Evolutionary conservation across 805 yeast genomes (phyloP), one percentile per base, ranked within the genome.

Genomic region (Candida parachauliodes): DNA sequence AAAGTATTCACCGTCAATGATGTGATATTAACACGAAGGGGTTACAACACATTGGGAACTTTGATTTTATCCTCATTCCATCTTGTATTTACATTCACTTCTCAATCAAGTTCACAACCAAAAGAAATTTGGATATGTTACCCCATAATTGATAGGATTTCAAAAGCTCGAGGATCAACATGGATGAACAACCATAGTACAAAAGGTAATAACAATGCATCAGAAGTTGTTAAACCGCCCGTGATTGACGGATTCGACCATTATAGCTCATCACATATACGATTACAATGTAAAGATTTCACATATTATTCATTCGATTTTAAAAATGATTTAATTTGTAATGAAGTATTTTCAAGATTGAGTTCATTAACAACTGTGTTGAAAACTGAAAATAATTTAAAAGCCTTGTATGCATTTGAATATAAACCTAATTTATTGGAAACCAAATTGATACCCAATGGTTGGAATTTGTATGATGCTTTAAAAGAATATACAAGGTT

Each of bases 41-140:
- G 74, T 7, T 59, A 56, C 36, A 49, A 59, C 36, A 54, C 65
- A 23, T 43, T 40, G 7, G 74, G 74, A 11, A 54, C 57, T n/a
- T 54, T 68, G n/a, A 43, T 60, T 5, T 50, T 68, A 24, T 59
- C 69, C 3, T 52, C 59, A 2, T 54, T 47, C 41, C 74, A 68
- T 45, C 54, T 67, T 40, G 70, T 68, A 7, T 68, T 68, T 45
- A 57, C 62, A 23, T 68, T 64, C 40, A 23, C 37, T 8, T 11
- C 36, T n/a, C 12, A 20, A 6, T 28, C 38, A 8, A 29, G 21
- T 22, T 16, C 38, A 16, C 5, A 22, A 17, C 52, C 67, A 7
- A 66, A 79, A 40, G 98, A 93, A 57, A 76, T 87, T 21, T 93
- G 98, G 98, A 73, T 88, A 21, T 83, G 95, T 42, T 91, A 88